Conservation (phyloP, 2,329 filamentous ascomycete genomes). For the Pyricularia sp. region DNA sequence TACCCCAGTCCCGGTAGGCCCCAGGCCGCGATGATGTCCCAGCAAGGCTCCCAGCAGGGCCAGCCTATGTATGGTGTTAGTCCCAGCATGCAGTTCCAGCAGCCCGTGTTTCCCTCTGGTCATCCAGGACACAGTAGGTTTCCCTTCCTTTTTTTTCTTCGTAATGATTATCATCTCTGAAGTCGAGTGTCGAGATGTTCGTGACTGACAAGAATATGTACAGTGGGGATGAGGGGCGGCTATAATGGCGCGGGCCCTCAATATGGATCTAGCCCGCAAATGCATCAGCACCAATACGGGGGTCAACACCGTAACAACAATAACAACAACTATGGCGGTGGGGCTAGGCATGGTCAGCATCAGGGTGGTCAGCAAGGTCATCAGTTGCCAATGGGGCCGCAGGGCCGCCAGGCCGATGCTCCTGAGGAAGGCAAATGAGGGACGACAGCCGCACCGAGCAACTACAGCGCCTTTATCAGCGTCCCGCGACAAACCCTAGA, state of each 20-base stretch:
- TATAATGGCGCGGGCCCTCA: conserved; percentile 47
- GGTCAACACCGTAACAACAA: conserved; percentile 44
- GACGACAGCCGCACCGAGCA: neutral
- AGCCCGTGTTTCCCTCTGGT: conserved; percentile 58
- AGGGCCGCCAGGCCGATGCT: conserved; percentile 23
- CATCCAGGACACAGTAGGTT: conserved; percentile 64
- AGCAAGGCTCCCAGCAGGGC: conserved; percentile 86
- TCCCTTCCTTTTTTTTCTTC: neutral
- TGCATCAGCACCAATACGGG: conserved; percentile 47
- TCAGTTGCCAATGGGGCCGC: conserved; percentile 19
- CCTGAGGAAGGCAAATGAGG: conserved; percentile 30
- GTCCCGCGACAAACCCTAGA: neutral
- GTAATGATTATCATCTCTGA: neutral
- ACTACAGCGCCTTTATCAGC: neutral
- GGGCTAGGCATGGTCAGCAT: conserved; percentile 24
- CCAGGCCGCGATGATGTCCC: conserved; percentile 77
- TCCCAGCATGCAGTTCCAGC: conserved; percentile 59
- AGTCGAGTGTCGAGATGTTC: neutral
- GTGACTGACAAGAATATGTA: neutral
- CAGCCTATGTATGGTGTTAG: conserved; percentile 68
- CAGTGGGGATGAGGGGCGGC: conserved; percentile 48
- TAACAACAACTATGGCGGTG: conserved; percentile 27
- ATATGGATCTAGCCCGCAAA: conserved; percentile 50
- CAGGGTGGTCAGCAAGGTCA: conserved; percentile 26
- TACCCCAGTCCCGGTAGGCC: conserved; percentile 81